Percentiles rank a stretch among this genome's conserved stretches.
These are phyloP conservation scores for Elsinoe arachidis DNA, from an alignment of 2,329 filamentous ascomycete species.

Conservation along the genomic window DNA sequence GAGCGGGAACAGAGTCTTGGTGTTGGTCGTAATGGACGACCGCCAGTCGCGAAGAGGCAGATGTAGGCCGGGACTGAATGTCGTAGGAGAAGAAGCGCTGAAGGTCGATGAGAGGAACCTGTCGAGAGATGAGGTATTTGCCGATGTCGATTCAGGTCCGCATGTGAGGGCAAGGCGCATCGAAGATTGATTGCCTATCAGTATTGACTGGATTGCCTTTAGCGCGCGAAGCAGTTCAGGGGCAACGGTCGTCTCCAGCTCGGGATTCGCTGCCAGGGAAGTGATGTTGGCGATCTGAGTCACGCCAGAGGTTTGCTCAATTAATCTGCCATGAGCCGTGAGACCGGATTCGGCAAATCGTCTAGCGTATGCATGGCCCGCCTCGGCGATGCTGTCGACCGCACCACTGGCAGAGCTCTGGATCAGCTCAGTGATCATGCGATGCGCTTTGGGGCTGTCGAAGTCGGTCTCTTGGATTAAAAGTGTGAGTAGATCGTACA, in stretches of 20 bases:
- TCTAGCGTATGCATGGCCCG: slow-evolving; percentile 79
- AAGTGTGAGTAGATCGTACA: slow-evolving; percentile 77
- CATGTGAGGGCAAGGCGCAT: slow-evolving; percentile 82
- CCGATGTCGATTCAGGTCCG: slow-evolving; percentile 59
- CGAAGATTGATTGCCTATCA: slow-evolving; percentile 54
- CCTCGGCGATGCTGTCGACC: slow-evolving; percentile 82
- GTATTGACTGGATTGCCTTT: slow-evolving; percentile 73
- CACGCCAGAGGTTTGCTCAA: slow-evolving; percentile 82
- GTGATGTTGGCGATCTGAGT: slow-evolving; percentile 81
- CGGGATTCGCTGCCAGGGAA: slow-evolving; percentile 66
- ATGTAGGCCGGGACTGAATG: slow-evolving; percentile 16
- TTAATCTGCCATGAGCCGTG: slow-evolving; percentile 60
- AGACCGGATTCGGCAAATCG: slow-evolving; percentile 74
- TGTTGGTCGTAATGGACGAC: slow-evolving; percentile 33
- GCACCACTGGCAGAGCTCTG: slow-evolving; percentile 82
- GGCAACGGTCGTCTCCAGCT: slow-evolving; percentile 61
- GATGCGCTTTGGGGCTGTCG: slow-evolving; percentile 68
- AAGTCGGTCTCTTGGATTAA: slow-evolving; percentile 86
- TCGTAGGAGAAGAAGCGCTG: slow-evolving; percentile 24
- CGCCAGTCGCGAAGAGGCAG: slow-evolving; percentile 12
- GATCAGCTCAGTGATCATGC: slow-evolving; percentile 76
- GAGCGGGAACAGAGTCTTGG: slow-evolving; percentile 81
- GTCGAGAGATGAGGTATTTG: slow-evolving; percentile 63
- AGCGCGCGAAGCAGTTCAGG: slow-evolving; percentile 51
- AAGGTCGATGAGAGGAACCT: slow-evolving; percentile 50